phyloP scores from a whole-genome alignment of 2,329 filamentous ascomycete genomes.

The Sarocladiaceae sp. region DNA sequence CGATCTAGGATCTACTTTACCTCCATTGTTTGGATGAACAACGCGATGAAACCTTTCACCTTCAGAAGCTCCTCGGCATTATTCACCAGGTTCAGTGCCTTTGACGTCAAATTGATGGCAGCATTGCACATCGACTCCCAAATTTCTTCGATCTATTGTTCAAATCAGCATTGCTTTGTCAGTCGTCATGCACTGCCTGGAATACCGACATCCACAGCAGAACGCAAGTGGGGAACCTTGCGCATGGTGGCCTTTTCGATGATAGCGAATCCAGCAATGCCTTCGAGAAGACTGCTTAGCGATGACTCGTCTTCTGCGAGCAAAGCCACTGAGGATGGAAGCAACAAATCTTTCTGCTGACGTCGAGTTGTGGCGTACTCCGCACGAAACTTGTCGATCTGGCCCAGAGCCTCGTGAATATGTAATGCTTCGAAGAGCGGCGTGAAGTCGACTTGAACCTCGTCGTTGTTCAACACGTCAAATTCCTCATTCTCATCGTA shows the following conservation, averaged over 20 bases:
- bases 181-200: background rate
- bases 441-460: conserved; percentile 88
- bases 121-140: conserved; percentile 98
- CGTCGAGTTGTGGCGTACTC: conserved; percentile 90
- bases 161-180: background rate
- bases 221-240: conserved; percentile 74
- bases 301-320: conserved; percentile 77
- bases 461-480: conserved; percentile 91
- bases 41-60: conserved; percentile 84
- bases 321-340: conserved; percentile 70
- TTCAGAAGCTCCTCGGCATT: conserved; percentile 89
- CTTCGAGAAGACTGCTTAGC: conserved; percentile 85
- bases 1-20: conserved; percentile 44
- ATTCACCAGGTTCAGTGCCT: conserved; percentile 69
- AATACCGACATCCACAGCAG: conserved; percentile 67
- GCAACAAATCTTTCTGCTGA: conserved; percentile 83
- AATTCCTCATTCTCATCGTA: conserved; percentile 95
- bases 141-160: conserved; percentile 78
- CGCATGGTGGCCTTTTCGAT: conserved; percentile 93
- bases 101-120: conserved; percentile 74
- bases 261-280: conserved; percentile 93
- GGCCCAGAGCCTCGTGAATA: conserved; percentile 90
- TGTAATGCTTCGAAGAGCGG: conserved; percentile 92
- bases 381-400: conserved; percentile 81
- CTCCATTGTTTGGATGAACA: conserved; percentile 99